Conservation (phyloP, 2,329 filamentous ascomycete genomes). For the Diaporthe citri region DNA sequence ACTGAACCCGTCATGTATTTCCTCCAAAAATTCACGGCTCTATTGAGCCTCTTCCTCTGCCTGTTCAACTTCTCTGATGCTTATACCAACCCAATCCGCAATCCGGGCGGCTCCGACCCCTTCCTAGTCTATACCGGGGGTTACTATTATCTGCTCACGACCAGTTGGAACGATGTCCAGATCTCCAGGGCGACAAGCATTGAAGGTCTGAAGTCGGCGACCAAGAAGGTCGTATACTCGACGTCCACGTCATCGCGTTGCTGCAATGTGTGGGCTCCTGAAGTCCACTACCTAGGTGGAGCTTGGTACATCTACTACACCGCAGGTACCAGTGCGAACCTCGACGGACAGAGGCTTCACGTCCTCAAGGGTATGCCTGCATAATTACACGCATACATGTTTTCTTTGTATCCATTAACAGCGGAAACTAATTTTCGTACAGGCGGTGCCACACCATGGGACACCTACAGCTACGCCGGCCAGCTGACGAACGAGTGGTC, state of each 20-base stretch:
- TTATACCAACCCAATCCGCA: constrained; percentile 66
- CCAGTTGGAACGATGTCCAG: constrained; percentile 67
- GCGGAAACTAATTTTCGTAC: background rate
- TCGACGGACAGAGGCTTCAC: constrained; percentile 64
- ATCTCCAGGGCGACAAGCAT: constrained; percentile 67
- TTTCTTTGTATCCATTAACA: background rate
- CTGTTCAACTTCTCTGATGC: constrained; percentile 45
- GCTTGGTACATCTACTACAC: constrained; percentile 70
- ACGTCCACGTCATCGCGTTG: constrained; percentile 60
- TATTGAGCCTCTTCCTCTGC: constrained; percentile 40
- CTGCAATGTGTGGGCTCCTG: constrained; percentile 71
- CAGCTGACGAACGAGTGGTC: constrained; percentile 62
- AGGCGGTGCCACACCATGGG: constrained; percentile 66
- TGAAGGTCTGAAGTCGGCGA: constrained; percentile 65
- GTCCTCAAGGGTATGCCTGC: constrained; percentile 60
- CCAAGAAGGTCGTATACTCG: constrained; percentile 63
- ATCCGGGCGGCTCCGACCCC: constrained; percentile 64
- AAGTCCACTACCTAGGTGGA: constrained; percentile 64
- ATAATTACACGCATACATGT: no score
- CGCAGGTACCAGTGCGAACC: constrained; percentile 58
- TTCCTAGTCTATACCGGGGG: constrained; percentile 64
- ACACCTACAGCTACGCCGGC: constrained; percentile 62
- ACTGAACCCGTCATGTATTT: constrained; percentile 3
- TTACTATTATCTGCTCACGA: constrained; percentile 70
- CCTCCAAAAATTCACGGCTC: constrained; percentile 37